Evolutionary conservation across 2,329 filamentous ascomycete species (phyloP).

Genomic region (Aspergillus caelatus): DNA sequence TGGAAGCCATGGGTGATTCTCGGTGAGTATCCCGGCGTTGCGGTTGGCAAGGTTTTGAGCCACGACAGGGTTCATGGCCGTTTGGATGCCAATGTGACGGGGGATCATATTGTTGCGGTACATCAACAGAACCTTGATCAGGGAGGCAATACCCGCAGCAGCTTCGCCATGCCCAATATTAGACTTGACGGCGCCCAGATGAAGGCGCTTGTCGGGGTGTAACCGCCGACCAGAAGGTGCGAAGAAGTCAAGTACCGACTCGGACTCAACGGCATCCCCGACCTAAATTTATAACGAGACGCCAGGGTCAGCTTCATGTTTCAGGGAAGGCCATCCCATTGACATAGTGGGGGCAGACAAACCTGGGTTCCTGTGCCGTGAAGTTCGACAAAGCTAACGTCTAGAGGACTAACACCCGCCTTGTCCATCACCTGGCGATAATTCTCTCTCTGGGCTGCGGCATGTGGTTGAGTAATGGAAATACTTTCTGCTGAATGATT

Average conservation of each 20-base stretch:
- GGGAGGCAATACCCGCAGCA: neutral
- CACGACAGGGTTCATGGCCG: neutral
- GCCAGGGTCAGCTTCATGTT: too few relatives aligned
- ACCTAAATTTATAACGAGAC: too few relatives aligned
- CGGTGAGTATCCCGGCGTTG: neutral
- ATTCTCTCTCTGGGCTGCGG: slow-evolving; percentile 40
- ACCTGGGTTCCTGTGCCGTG: slow-evolving; percentile 48
- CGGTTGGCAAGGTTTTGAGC: neutral
- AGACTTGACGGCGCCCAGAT: neutral
- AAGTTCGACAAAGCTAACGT: slow-evolving; percentile 44
- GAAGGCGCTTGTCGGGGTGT: slow-evolving; percentile 13
- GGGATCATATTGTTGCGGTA: neutral
- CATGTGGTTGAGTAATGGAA: slow-evolving; percentile 48
- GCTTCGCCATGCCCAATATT: neutral
- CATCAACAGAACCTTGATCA: neutral
- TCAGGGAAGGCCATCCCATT: too few relatives aligned
- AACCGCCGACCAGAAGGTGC: slow-evolving; percentile 37
- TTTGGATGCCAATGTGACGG: neutral
- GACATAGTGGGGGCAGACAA: too few relatives aligned
- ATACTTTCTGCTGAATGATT: slow-evolving; percentile 52
- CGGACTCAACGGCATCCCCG: slow-evolving; percentile 17
- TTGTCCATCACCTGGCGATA: slow-evolving; percentile 41
- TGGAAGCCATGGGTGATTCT: neutral
- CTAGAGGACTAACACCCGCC: slow-evolving; percentile 39
- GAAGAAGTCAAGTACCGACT: neutral